Conservation (phyloP, 306 rosid species). For the Leucaena leucocephala region DNA sequence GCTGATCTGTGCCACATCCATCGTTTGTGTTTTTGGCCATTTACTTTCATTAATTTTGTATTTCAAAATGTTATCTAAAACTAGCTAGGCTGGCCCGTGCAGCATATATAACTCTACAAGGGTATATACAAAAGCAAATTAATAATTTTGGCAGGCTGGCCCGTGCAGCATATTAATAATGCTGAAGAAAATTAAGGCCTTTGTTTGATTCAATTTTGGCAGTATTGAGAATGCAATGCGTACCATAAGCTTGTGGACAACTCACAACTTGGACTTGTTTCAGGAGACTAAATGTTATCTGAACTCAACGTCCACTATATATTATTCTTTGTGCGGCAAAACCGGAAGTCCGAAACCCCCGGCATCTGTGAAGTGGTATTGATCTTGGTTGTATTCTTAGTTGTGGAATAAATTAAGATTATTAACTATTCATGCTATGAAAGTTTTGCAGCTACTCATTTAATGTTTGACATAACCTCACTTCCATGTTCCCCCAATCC, state of each 20-base stretch:
- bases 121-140: no score
- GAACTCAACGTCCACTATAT: constrained; percentile 23
- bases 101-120: no score
- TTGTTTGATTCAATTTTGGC: neutral
- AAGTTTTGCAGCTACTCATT: no score
- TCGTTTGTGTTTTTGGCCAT: no score
- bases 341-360: no score
- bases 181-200: constrained; percentile 5
- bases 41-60: no score
- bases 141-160: no score
- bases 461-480: neutral
- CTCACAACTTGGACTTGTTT: constrained; percentile 59
- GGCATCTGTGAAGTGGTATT: no score
- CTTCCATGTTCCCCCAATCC: neutral
- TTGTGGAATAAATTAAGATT: neutral
- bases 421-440: neutral
- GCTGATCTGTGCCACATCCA: no score
- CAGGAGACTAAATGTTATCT: constrained; percentile 75
- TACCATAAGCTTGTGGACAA: constrained; percentile 78
- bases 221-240: constrained; percentile 66
- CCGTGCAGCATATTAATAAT: neutral
- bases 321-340: no score
- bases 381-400: neutral
- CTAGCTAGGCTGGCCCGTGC: no score
- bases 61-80: no score